Base-by-base conservation (phyloP, 1,139 yeast species). In the Zygoascus meyerae region DNA sequence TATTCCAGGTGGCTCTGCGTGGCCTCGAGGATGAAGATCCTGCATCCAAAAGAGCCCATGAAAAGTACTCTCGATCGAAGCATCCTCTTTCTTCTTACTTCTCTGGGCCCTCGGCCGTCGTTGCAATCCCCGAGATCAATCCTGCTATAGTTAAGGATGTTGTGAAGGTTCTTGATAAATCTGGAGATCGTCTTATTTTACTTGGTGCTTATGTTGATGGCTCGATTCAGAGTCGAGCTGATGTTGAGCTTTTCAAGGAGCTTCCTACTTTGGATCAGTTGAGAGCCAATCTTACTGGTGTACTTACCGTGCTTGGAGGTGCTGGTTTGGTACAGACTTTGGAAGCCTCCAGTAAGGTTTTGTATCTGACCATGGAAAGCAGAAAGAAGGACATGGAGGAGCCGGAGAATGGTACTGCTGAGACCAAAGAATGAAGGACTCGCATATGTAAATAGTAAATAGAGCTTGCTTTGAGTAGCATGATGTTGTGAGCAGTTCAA, bases 21-120 rank as follows among this genome's bases (percentile, higher is more conserved):
- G 84, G 86, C 5, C 76, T 81, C 43, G 67, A 74, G 39, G 83
- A 78, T 56, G 65, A 65, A 1, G 95, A 89, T 61, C 97, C 97
- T 3, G 92, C 95, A 1, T 74, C 81, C 48, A 70, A 67, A 41
- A 80, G 75, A 18, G 79, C 82, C 12, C 69, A 69, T 61, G 73
- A 77, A 12, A 48, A 62, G 40, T 54, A 46, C 68, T 29, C 45
- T 6, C 66, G 64, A 60, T 58, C 44, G 30, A 47, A 49, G 16
- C 95, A 86, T 62, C 95, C 95, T 9, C 68, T 90, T 55, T 64
- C 75, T 34, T 80, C 83, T 17, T 72, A 89, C 52, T 74, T 90
- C 50, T 71, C 70, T 53, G 97, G 97, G 5, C 96, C 97, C 28
- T 83, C 95, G 1, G 95, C 92, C 1, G 74, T 86, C n/a, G 79